Base-by-base conservation (phyloP, 2,329 filamentous ascomycete species). In the Exutisphaerella laricina region DNA sequence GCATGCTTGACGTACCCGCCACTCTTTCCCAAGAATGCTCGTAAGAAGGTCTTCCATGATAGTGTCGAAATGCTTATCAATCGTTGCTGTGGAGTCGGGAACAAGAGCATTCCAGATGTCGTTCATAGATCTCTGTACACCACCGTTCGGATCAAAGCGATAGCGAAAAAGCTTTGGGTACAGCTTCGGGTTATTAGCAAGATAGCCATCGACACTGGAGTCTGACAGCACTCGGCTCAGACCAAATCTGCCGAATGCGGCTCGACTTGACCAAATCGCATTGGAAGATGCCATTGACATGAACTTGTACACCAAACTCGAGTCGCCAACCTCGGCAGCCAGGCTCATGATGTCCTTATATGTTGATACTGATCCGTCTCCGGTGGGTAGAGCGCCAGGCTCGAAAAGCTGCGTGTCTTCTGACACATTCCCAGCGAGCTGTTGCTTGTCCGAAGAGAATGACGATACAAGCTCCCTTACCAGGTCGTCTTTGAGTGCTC, bases 61-160 rank as follows among this genome's bases (percentile, higher is more conserved):
- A 6, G 79, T 79, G 51, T 94, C 84, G 59, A 97, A 96, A 64
- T 97, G 77, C 13, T 74, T 71, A 51, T 92, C 82, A 31, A 97
- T 78, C 0, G 85, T 85, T 1, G 77, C 73, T 13, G 79, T 81
- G 1, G 87, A 78, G 55, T 97, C 88, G 60, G 94, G 94, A 41
- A 97, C 88, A n/a, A 98, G 70, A 0, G 90, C 84, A 57, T 85
- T 89, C 92, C 92, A 98, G 53, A 98, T 97, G 50, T 94, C 88
- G 44, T 94, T 89, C 92, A 98, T 98, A 1, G 90, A 95, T 35
- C 82, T 77, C 61, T 90, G 87, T 9, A 97, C 92, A 51, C 94
- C 95, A 2, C 82, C 75, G 59, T 96, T 97, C 0, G 92, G 92
- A 63, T 98, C 92, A 49, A 97, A 97, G 37, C 88, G 77, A 66